These are phyloP conservation scores for Glycine tomentella DNA, from an alignment of 306 rosid genomes.

Conservation along the genomic window DNA sequence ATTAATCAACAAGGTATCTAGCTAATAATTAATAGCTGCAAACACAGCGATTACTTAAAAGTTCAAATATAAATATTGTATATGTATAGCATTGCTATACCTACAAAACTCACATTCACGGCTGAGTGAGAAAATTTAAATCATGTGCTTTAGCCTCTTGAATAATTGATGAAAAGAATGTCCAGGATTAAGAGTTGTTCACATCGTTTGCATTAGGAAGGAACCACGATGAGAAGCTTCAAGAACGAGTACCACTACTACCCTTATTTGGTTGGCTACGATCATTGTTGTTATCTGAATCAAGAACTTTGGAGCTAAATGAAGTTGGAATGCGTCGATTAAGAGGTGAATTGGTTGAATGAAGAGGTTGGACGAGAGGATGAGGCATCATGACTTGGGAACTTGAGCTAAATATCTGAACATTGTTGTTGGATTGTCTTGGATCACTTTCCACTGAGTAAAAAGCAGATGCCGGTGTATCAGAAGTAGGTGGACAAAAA, in stretches of 20 bases:
- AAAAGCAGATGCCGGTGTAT: conserved; percentile 49
- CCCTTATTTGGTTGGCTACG: conserved; percentile 33
- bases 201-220: no score
- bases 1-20: conserved; percentile 23
- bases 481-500: conserved; percentile 53
- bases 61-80: conserved; percentile 40
- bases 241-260: conserved; percentile 30
- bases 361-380: conserved; percentile 57
- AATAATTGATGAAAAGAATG: conserved; percentile 16
- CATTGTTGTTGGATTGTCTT: conserved; percentile 54
- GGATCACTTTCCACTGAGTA: conserved; percentile 56
- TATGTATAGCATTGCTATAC: conserved; percentile 49
- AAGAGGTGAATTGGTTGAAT: conserved; percentile 46
- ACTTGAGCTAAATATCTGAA: conserved; percentile 63
- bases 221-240: no score
- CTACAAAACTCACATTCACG: conserved; percentile 36
- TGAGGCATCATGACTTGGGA: conserved; percentile 52
- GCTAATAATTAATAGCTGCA: background rate
- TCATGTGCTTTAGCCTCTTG: background rate
- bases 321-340: conserved; percentile 50
- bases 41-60: conserved; percentile 1
- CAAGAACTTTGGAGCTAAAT: conserved; percentile 56
- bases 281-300: conserved; percentile 38
- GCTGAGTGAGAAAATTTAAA: background rate
- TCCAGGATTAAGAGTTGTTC: background rate